Evolutionary conservation across 345 rosid species (phyloP), one percentile per base, ranked within the genome.

Genomic region (Atalantia buxifolia): DNA sequence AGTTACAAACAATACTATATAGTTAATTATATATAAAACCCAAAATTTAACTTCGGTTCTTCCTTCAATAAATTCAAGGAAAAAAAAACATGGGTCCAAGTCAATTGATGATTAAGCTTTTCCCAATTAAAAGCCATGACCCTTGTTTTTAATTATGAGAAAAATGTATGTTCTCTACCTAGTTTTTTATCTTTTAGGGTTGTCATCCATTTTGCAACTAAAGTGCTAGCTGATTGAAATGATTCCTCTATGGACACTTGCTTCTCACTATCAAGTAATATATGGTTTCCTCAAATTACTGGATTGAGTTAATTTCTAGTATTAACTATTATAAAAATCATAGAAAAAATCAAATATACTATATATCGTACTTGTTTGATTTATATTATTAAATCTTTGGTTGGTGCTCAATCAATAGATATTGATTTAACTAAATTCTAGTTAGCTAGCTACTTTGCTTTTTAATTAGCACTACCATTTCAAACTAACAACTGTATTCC

Each of bases 181-280:
- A 4, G 42, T 65, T 80, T 67, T n/a, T 35, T 25, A n/a, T 64
- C 74, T 66, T 75, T 79, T 82, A 85, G 82, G 81, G 82, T 78
- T 77, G 87, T 75, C 80, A 71, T 61, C 80, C 81, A 82, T 76
- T 21, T 77, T 80, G 81, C 77, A 64, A 65, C 65, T 75, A 85
- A 85, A 78, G 88, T 69, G 79, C 68, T 76, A 35, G 79, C 68
- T 76, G 45, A 82, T 72, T 70, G 38, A 78, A 77, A 79, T 80
- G 69, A 80, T 80, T 76, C 84, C 74, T 56, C 65, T 77, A 66
- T 79, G 74, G 67, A 4, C 80, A 67, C 77, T 38, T 72, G 67
- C 68, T 38, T 62, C 60, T 59, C 73, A 35, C 50, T 72, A 14
- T 75, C 18, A 21, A 16, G 24, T 10, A 40, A n/a, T 50, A 22